Conservation (phyloP, 2,329 filamentous ascomycete species). For the Cercospora sesami region DNA sequence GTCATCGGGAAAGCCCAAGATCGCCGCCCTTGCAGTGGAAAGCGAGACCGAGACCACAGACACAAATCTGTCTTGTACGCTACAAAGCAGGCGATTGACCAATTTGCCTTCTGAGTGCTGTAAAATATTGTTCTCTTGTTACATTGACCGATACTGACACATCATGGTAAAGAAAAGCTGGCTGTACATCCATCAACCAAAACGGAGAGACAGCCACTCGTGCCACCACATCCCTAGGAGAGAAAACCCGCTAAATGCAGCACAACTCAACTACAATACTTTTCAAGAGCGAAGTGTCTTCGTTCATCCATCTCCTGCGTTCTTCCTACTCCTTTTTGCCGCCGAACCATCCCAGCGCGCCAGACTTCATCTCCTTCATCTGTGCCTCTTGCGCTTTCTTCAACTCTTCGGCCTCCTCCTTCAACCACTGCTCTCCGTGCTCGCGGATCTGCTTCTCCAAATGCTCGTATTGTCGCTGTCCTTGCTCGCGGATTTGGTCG, state of each 20-base stretch:
- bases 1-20: background rate
- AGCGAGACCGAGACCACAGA: background rate
- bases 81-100: background rate
- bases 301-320: background rate
- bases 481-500: conserved; percentile 88
- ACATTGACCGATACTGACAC: background rate
- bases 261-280: conserved; percentile 1
- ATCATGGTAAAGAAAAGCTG: background rate
- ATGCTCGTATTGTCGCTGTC: conserved; percentile 83
- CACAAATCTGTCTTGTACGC: background rate
- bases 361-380: conserved; percentile 87
- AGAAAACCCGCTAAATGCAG: conserved; percentile 7
- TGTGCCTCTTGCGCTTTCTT: conserved; percentile 88
- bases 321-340: conserved; percentile 30
- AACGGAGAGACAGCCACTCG: background rate
- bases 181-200: background rate
- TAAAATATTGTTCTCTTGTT: background rate
- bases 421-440: conserved; percentile 93
- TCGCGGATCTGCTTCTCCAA: conserved; percentile 88
- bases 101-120: background rate
- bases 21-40: background rate
- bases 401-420: conserved; percentile 84
- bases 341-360: conserved; percentile 61
- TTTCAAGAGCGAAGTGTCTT: background rate
- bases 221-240: background rate